These are phyloP conservation scores for Yarrowia divulgata DNA, from an alignment of 805 yeast genomes.

Conservation along the genomic window DNA sequence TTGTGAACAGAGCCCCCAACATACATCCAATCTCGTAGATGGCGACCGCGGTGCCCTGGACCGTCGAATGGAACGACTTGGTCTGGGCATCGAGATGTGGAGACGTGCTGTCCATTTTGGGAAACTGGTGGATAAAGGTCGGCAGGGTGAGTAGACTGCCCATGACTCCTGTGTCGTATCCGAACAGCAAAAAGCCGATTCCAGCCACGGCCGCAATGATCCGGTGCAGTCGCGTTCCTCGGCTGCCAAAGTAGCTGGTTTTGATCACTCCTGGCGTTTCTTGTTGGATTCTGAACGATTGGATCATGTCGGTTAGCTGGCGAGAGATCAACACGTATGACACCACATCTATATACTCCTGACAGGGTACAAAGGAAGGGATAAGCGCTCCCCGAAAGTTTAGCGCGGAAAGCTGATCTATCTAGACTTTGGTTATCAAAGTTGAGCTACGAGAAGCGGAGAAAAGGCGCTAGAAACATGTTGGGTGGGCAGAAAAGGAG, in stretches of 20 bases:
- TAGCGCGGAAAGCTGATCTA: too few relatives aligned
- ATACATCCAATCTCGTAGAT: slow-evolving; percentile 68
- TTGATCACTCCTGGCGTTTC: neutral
- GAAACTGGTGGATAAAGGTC: slow-evolving; percentile 14
- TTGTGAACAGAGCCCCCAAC: slow-evolving; percentile 40
- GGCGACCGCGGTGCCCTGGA: slow-evolving; percentile 21
- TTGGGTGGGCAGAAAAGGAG: neutral
- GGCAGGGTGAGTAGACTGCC: slow-evolving; percentile 51
- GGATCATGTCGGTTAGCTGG: too few relatives aligned
- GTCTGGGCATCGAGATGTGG: slow-evolving; percentile 1
- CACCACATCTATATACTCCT: too few relatives aligned
- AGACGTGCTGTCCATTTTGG: slow-evolving; percentile 7
- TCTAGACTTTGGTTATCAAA: too few relatives aligned
- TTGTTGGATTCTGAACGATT: too few relatives aligned
- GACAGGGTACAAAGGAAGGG: slow-evolving; percentile 4
- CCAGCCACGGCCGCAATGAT: slow-evolving; percentile 42
- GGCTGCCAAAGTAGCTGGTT: neutral
- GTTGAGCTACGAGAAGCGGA: neutral
- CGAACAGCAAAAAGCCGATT: slow-evolving; percentile 58
- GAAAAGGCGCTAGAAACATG: neutral
- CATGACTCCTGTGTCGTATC: slow-evolving; percentile 78
- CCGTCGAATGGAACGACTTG: neutral
- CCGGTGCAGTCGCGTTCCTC: slow-evolving; percentile 4
- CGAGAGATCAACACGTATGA: too few relatives aligned
- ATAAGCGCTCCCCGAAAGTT: neutral